phyloP scores from a whole-genome alignment of 2,329 filamentous ascomycete species.

The Chalaropsis thielavioides region DNA sequence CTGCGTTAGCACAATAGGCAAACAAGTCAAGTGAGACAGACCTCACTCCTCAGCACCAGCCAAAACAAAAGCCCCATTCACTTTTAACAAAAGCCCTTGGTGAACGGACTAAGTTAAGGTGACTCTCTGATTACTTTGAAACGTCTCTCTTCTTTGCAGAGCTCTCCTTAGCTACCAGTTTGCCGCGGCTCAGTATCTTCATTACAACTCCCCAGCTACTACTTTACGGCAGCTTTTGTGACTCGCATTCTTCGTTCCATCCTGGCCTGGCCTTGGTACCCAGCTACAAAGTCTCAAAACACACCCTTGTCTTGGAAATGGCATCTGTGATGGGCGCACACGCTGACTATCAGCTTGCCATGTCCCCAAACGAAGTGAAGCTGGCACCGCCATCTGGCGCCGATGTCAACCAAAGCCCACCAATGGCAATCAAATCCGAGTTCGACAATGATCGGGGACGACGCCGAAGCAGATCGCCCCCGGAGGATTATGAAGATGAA shows the following conservation, averaged over 20 bases:
- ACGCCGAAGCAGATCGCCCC: conserved; percentile 30
- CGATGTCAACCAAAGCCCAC: conserved; percentile 4
- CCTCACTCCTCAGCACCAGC: no score
- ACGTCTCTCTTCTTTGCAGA: no score
- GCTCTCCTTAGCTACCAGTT: no score
- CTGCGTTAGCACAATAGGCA: no score
- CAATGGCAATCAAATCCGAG: conserved; percentile 26
- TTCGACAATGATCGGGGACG: conserved; percentile 29
- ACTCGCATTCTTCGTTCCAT: background rate
- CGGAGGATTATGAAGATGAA: conserved; percentile 29
- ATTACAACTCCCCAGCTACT: no score
- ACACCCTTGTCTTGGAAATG: background rate
- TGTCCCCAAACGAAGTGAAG: conserved; percentile 1
- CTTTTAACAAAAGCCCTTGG: no score
- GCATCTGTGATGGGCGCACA: conserved; percentile 9
- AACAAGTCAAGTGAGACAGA: no score
- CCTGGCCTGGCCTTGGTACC: background rate
- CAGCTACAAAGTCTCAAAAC: background rate
- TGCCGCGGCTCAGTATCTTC: no score
- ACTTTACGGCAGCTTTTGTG: background rate
- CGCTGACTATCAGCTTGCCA: conserved; percentile 5
- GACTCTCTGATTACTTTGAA: no score
- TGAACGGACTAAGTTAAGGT: no score
- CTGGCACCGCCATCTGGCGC: background rate
- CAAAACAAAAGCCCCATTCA: no score